Base-by-base conservation (phyloP, 106 monocot genomes). In the Acanthochlamys bracteata region DNA sequence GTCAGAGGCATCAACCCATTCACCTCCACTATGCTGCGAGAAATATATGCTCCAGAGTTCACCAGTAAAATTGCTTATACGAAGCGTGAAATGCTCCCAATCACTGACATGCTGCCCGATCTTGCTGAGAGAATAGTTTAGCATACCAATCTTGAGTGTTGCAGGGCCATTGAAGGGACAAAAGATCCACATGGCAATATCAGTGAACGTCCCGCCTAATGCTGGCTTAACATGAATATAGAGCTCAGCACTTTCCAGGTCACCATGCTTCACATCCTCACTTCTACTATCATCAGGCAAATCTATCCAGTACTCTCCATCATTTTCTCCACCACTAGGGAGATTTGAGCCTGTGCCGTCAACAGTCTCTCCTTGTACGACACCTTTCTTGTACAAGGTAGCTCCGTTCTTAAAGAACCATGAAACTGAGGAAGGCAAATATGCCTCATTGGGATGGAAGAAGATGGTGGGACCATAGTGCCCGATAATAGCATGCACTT, bases 71-170 rank as follows among this genome's bases (percentile, higher is more conserved):
- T 99, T 99, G 73, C 85, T 86, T 57, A 99, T 62, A 6, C 98
- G 67, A 41, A 99, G 85, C 7, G 98, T 99, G 79, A 89, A 99
- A 62, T 99, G 98, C 81, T 99, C 98, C 98, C 98, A 99, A 60
- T 99, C 98, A 33, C 92, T 85, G 4, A 92, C 76, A 67, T 99
- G 92, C 70, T 74, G 63, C 19, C 98, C 98, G 16, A 92, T 54
- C 53, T 77, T 88, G 55, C 60, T 77, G 14, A 99, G 71, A 23
- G 98, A 41, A 56, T 89, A 25, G 57, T 66, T 80, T 3, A 69
- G 43, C 27, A 79, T 6, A 1, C 98, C 92, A 21, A 99, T 56
- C 68, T 92, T 89, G 13, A 92, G 69, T 10, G 85, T 99, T 0
- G 74, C 88, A 4, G 98, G 98, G 16, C 98, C 98, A 58, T 99